Evolutionary conservation across 1,139 yeast genomes (phyloP).

Genomic region (Taiozyma sp.): DNA sequence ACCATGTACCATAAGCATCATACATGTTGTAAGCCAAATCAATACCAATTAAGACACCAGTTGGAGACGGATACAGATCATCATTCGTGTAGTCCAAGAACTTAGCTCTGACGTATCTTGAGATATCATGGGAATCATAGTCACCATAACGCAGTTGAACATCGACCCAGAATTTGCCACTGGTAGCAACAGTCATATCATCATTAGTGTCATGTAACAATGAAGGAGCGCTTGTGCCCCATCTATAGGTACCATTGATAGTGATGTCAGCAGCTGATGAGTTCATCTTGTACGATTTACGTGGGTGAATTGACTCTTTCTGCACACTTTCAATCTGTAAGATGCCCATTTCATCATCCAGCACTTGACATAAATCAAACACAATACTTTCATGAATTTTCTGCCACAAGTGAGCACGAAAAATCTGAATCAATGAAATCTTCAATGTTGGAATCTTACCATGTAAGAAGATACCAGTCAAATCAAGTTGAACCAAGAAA

Average conservation of each 20-base stretch:
- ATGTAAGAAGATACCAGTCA: constrained; percentile 94
- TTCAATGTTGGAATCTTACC: constrained; percentile 98
- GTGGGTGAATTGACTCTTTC: constrained; percentile 91
- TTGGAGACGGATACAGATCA: constrained; percentile 86
- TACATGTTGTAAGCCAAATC: constrained; percentile 96
- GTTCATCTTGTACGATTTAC: constrained; percentile 96
- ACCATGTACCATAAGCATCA: constrained; percentile 97
- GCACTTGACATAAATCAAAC: constrained; percentile 86
- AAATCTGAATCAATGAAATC: constrained; percentile 91
- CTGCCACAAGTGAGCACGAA: constrained; percentile 98
- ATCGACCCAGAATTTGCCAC: constrained; percentile 90
- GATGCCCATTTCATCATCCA: constrained; percentile 83
- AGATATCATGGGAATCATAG: constrained; percentile 94
- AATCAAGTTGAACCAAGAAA: constrained; percentile 89
- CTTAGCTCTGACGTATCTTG: constrained; percentile 90
- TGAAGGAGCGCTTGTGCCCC: constrained; percentile 87
- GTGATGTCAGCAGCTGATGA: constrained; percentile 92
- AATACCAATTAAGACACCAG: constrained; percentile 86
- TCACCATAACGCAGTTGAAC: constrained; percentile 95
- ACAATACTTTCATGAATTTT: constrained; percentile 96
- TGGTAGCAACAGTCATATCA: constrained; percentile 40
- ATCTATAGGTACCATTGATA: constrained; percentile 67
- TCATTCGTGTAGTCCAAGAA: constrained; percentile 91
- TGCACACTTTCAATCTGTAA: constrained; percentile 83
- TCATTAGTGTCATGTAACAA: constrained; percentile 63